Conservation (phyloP, 495 filamentous ascomycete species). For the Penicillium bialowiezense region DNA sequence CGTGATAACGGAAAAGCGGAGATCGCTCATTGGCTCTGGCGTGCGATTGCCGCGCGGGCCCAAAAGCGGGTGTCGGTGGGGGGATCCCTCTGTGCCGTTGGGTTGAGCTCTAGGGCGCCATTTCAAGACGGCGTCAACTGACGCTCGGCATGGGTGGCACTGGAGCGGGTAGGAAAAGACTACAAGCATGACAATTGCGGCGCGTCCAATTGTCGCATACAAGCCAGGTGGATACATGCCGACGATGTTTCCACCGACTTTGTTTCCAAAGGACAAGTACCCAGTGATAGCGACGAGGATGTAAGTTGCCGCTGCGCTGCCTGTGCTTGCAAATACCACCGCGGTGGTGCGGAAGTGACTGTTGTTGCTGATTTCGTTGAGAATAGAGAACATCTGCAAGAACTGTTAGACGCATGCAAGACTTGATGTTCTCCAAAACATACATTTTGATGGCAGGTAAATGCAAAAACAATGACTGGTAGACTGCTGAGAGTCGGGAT, state of each 20-base stretch:
- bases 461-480: slow-evolving; percentile 95
- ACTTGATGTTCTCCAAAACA: slow-evolving; percentile 11
- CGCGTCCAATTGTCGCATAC: slow-evolving; percentile 85
- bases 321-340: slow-evolving; percentile 81
- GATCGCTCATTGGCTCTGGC: slow-evolving; percentile 69
- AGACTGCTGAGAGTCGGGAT: slow-evolving; percentile 79
- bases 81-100: slow-evolving; percentile 41
- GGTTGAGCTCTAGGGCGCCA: slow-evolving; percentile 68
- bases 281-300: slow-evolving; percentile 91
- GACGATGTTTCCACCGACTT: slow-evolving; percentile 86
- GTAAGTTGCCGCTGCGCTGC: slow-evolving; percentile 75
- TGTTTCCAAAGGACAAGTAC: slow-evolving; percentile 90
- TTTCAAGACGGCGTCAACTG: slow-evolving; percentile 84
- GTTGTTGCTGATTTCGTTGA: slow-evolving; percentile 90
- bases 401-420: slow-evolving; percentile 6
- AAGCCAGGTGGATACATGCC: slow-evolving; percentile 83
- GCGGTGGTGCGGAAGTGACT: slow-evolving; percentile 75
- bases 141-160: slow-evolving; percentile 91
- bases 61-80: slow-evolving; percentile 43
- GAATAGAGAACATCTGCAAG: slow-evolving; percentile 90
- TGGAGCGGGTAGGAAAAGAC: slow-evolving; percentile 97
- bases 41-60: slow-evolving; percentile 32
- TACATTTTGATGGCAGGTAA: slow-evolving; percentile 98
- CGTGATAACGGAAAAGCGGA: slow-evolving; percentile 86
- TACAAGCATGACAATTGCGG: slow-evolving; percentile 93